Base-by-base conservation (phyloP, 768 basidiomycete genomes). In the Botryobasidium botryosum region DNA sequence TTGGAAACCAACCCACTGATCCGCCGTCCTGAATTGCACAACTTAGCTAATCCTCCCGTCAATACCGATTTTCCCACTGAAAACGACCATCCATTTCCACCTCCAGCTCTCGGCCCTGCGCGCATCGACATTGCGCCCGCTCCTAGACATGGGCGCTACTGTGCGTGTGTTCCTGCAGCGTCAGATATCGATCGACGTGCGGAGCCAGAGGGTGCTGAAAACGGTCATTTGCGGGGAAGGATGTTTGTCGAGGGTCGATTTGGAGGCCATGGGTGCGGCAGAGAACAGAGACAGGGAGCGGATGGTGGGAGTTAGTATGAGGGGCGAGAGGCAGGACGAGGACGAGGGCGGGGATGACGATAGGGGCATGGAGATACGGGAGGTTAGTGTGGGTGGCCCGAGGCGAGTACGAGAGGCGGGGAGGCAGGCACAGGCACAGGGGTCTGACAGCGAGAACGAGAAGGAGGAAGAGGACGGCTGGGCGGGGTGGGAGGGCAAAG, bases 401-500 rank as follows among this genome's bases (percentile, higher is more conserved):
- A 10, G 10, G 17, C 32, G 10, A 17, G 17, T 17, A 10, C 17
- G 32, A 33, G 17, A 10, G 32, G 32, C 17, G 32, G 10, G 17
- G 17, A 17, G 32, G 10, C 32, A 10, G 31, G 31, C 10, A 33
- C 10, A 17, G 17, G 31, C 10, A 8, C 10, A 33, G 31, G 31
- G 17, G 31, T 17, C 8, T 8, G 31, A 17, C 10, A 17, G 17
- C 17, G 17, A 33, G 8, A 17, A 33, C 8, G 31, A 33, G 17
- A 17, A 33, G 31, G 31, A 33, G 17, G 31, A 33, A 17, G 31
- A 33, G 21, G 13, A 26, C 21, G 28, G 27, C 24, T 43, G 41
- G 31, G 40, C 43, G 29, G 48, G 46, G 7, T 49, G 48, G 48
- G 48, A 49, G 26, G 48, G 48, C 10, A 27, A 49, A 23, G 48